These are phyloP conservation scores for Neonectria hederae DNA, from an alignment of 2,329 filamentous ascomycete genomes.

Conservation along the genomic window DNA sequence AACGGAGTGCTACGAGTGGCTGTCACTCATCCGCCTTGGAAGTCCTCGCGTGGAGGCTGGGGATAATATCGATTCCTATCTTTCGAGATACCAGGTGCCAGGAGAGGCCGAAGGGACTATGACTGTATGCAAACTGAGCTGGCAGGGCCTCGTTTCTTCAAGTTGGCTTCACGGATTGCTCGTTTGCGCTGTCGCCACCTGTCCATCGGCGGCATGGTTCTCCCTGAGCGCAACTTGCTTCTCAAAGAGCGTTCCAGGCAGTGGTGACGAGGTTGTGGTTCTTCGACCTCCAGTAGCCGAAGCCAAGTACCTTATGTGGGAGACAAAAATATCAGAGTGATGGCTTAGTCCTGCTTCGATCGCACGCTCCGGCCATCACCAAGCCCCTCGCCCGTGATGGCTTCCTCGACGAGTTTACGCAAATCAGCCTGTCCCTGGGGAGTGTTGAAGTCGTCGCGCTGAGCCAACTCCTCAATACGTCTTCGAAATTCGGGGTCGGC, in stretches of 20 bases:
- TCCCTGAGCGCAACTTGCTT: slow-evolving; percentile 63
- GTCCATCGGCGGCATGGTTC: slow-evolving; percentile 63
- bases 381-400: slow-evolving; percentile 72
- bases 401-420: slow-evolving; percentile 81
- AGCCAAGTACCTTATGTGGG: slow-evolving; percentile 69
- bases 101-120: slow-evolving; percentile 44
- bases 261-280: slow-evolving; percentile 61
- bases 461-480: slow-evolving; percentile 88
- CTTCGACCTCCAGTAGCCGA: slow-evolving; percentile 60
- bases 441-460: slow-evolving; percentile 83
- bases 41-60: slow-evolving; percentile 68
- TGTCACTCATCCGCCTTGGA: slow-evolving; percentile 71
- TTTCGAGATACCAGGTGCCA: slow-evolving; percentile 74
- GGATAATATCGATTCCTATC: slow-evolving; percentile 73
- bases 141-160: slow-evolving; percentile 67
- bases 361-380: slow-evolving; percentile 73
- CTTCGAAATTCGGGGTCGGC: slow-evolving; percentile 85
- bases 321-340: slow-evolving; percentile 59
- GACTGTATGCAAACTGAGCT: slow-evolving; percentile 62
- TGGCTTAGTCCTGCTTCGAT: slow-evolving; percentile 62
- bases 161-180: slow-evolving; percentile 62
- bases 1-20: slow-evolving; percentile 76
- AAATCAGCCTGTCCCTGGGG: slow-evolving; percentile 83
- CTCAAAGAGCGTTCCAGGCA: slow-evolving; percentile 54
- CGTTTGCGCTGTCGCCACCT: slow-evolving; percentile 54